Evolutionary conservation across 352 stramenopile species (phyloP).

Genomic region (Phytophthora uliginosa): DNA sequence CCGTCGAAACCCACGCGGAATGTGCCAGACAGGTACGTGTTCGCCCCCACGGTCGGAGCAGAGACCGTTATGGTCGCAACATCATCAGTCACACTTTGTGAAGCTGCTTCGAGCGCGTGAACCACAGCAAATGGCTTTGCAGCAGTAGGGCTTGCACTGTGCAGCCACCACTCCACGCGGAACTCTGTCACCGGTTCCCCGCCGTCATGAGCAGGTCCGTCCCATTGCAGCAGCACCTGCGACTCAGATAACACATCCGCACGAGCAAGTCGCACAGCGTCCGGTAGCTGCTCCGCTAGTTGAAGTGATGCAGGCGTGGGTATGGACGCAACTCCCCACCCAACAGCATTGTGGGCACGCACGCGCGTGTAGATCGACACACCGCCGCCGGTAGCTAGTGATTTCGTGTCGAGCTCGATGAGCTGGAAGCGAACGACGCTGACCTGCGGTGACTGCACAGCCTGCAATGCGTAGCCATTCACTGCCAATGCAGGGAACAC

Average conservation of each 20-base stretch:
- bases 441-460: constrained; percentile 54
- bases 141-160: constrained; percentile 39
- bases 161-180: constrained; percentile 77
- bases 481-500: constrained; percentile 46
- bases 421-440: constrained; percentile 64
- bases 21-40: constrained; percentile 67
- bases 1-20: constrained; percentile 94
- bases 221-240: constrained; percentile 85
- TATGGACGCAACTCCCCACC: constrained; percentile 50
- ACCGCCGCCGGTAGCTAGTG: constrained; percentile 34
- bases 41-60: constrained; percentile 53
- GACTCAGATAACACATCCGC: constrained; percentile 67
- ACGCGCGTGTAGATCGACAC: constrained; percentile 74
- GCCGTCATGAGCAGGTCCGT: constrained; percentile 69
- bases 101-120: constrained; percentile 48
- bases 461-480: constrained; percentile 65
- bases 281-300: constrained; percentile 60
- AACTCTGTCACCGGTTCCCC: constrained; percentile 83
- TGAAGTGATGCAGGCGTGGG: constrained; percentile 62
- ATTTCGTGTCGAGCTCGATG: constrained; percentile 44
- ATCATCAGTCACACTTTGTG: constrained; percentile 51
- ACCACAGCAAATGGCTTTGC: constrained; percentile 65
- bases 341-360: constrained; percentile 63
- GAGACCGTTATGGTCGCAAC: constrained; percentile 80
- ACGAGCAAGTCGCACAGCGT: constrained; percentile 39